These are phyloP conservation scores for Claviceps paspali DNA, from an alignment of 2,329 filamentous ascomycete genomes.

Conservation along the genomic window DNA sequence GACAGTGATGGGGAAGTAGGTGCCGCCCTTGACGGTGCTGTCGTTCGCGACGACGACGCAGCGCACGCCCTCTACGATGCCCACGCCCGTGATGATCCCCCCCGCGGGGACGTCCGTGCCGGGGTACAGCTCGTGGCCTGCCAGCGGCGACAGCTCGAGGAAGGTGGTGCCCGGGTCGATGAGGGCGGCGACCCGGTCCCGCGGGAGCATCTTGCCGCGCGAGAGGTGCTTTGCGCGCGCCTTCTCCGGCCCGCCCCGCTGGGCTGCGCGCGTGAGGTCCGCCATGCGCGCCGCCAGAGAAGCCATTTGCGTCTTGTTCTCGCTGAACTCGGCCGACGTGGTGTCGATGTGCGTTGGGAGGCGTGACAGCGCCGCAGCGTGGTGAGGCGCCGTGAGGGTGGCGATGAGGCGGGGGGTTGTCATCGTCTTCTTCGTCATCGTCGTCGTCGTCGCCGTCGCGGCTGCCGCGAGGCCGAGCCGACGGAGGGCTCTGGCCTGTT, in stretches of 20 bases:
- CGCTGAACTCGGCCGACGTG: conserved; percentile 60
- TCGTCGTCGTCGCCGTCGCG: too few relatives aligned
- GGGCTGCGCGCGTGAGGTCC: conserved; percentile 53
- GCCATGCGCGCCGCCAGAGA: conserved; percentile 55
- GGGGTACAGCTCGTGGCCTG: conserved; percentile 71
- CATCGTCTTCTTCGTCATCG: too few relatives aligned
- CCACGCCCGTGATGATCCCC: conserved; percentile 85
- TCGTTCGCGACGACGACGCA: conserved; percentile 94
- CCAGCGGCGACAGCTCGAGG: conserved; percentile 83
- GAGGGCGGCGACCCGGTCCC: conserved; percentile 75
- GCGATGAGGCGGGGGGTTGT: conserved; percentile 39
- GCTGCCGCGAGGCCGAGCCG: conserved; percentile 7
- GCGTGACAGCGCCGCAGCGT: conserved; percentile 70
- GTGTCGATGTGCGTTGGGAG: conserved; percentile 64
- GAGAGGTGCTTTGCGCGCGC: conserved; percentile 76
- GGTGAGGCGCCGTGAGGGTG: conserved; percentile 65
- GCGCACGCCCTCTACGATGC: conserved; percentile 75
- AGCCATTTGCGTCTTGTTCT: conserved; percentile 67
- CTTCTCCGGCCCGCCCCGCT: conserved; percentile 65
- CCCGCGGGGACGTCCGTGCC: conserved; percentile 79
- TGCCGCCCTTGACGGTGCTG: conserved; percentile 92
- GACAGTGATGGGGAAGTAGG: conserved; percentile 92
- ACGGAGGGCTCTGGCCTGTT: conserved; percentile 27
- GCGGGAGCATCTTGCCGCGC: conserved; percentile 84
- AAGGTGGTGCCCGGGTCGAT: conserved; percentile 84